Percentiles rank a stretch among this genome's conserved stretches.
Conservation (phyloP, 2,329 filamentous ascomycete genomes). For the Aspergillus transmontanensis region DNA sequence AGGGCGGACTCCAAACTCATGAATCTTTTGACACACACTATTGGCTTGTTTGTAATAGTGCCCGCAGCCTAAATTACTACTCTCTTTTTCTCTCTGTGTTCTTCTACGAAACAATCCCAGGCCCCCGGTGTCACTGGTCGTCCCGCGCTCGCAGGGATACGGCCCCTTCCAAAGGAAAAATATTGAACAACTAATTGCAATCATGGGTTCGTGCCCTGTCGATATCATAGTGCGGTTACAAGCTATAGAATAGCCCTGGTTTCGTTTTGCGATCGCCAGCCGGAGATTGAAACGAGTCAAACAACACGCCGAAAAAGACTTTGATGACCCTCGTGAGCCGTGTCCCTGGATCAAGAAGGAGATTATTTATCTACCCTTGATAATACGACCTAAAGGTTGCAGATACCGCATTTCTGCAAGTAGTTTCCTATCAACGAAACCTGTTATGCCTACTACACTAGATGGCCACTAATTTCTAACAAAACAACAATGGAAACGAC, state of each 20-base stretch:
- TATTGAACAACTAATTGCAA: neutral
- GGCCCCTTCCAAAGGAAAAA: neutral
- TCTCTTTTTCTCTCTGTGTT: neutral
- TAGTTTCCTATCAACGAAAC: neutral
- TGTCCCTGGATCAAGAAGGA: neutral
- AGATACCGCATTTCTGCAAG: neutral
- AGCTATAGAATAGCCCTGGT: neutral
- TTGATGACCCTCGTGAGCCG: neutral
- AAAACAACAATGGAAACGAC: neutral
- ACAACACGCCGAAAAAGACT: neutral
- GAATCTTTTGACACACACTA: neutral
- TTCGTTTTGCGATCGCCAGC: neutral
- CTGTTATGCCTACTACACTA: neutral
- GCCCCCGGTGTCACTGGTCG: neutral
- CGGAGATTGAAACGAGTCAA: neutral
- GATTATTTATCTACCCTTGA: neutral
- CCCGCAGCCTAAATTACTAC: neutral
- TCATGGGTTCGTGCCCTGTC: no score
- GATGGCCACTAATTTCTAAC: neutral
- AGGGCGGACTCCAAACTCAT: neutral
- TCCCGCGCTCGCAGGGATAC: constrained; percentile 3
- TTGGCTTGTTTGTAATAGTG: neutral
- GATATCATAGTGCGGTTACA: neutral
- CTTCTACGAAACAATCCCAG: neutral
- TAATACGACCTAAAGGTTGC: neutral